Evolutionary conservation across 345 rosid species (phyloP).

Genomic region (sweet orange (Citrus sinensis)): DVS_A1.0 CM039167.1:6088001-6088500

Average conservation of each 20-base stretch:
- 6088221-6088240: conserved; percentile 81
- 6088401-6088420: neutral
- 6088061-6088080: neutral
- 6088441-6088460: neutral
- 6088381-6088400: neutral
- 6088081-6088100: neutral
- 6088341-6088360: neutral
- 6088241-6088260: conserved; percentile 85
- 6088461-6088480: neutral
- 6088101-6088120: conserved; percentile 15
- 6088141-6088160: conserved; percentile 80
- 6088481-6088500: neutral
- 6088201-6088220: conserved; percentile 64
- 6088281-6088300: conserved; percentile 6
- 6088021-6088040: conserved; percentile 68
- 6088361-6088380: neutral
- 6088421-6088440: neutral
- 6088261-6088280: conserved; percentile 58
- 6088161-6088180: conserved; percentile 66
- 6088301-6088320: conserved; percentile 8
- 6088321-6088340: neutral
- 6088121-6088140: conserved; percentile 56
- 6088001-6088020: conserved; percentile 66
- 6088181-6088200: conserved; percentile 88
- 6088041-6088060: conserved; percentile 6